Base-by-base conservation (phyloP, 768 basidiomycete genomes). In the Kondoa subrosea region DNA sequence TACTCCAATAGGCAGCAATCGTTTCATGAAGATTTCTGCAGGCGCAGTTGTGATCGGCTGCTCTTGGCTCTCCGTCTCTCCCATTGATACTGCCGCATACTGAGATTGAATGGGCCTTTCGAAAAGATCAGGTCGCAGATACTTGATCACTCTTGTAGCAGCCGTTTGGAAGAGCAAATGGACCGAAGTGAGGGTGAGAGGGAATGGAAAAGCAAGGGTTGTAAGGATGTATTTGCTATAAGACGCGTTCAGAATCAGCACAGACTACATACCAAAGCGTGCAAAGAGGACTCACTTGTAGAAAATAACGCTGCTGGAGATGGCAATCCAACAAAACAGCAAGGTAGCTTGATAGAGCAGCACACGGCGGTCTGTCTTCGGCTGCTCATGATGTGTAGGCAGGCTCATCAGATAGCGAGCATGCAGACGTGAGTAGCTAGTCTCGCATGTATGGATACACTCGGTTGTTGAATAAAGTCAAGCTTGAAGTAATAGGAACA, bases 211-310 rank as follows among this genome's bases (percentile, higher is more conserved):
- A 16, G 15, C 3, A 15, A 50, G 50, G 12, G 14, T 57, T 32
- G 40, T 32, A 14, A 66, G n/a, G 25, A 58, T 60, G 4, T 62
- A n/a, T 57, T 66, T 66, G 50, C 58, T 66, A 15, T 8, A 50
- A 8, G 40, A 8, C 12, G 21, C 40, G 21, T 50, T n/a, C n/a
- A n/a, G n/a, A n/a, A 50, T 50, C 40, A 50, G 21, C 40, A 8
- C 12, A 21, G 12, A 8, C 12, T 50, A 8, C 40, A 50, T 21
- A 50, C 40, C 21, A 21, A 21, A 8, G 8, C 40, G 21, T 50
- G 40, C 12, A 50, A 50, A 21, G 12, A 21, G 40, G 12, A 50
- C 40, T 21, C 21, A 50, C 40, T 50, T 50, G 40, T 8, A 50
- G 40, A 50, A 50, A 50, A 50, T 50, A 50, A 50, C 40, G 40